Conservation (phyloP, 208 protist species). For the Leishmania major region DNA sequence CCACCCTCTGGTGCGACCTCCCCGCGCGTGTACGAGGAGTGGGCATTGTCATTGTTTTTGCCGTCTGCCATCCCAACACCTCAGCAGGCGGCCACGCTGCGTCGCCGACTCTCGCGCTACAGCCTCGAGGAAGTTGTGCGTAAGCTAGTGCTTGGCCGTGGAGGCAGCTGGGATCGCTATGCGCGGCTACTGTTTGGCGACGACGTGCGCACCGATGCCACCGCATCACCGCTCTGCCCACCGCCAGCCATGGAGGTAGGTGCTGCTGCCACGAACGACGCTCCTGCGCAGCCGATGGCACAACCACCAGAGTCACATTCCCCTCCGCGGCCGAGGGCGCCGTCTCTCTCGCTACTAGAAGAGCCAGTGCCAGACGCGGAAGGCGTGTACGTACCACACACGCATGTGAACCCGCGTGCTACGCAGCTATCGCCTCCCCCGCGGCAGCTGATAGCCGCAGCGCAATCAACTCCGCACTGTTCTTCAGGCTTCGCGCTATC, state of each 20-base stretch:
- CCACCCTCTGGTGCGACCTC: conserved; percentile 2
- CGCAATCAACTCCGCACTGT: background rate
- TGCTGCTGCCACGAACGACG: background rate
- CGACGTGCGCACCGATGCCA: background rate
- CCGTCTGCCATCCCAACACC: conserved; percentile 10
- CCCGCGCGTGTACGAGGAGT: conserved; percentile 3
- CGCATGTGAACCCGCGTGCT: background rate
- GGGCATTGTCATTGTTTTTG: conserved; percentile 21
- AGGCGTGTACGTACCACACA: background rate
- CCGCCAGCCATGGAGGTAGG: background rate
- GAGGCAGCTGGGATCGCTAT: conserved; percentile 14
- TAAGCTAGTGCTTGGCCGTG: conserved; percentile 29
- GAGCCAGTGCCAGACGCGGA: background rate
- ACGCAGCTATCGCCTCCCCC: background rate
- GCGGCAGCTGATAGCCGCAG: background rate
- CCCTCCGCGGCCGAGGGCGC: background rate
- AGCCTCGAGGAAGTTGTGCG: conserved; percentile 25
- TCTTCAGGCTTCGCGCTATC: background rate
- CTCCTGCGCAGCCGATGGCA: background rate
- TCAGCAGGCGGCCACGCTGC: conserved; percentile 28
- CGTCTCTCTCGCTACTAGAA: conserved; percentile 7
- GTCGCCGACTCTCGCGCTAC: conserved; percentile 23
- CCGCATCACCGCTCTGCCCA: background rate
- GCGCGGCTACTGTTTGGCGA: conserved; percentile 16
- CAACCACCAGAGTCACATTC: background rate